Conservation (phyloP, 1,284 basidiomycete species). For the Moesziomyces aphidis region DNA sequence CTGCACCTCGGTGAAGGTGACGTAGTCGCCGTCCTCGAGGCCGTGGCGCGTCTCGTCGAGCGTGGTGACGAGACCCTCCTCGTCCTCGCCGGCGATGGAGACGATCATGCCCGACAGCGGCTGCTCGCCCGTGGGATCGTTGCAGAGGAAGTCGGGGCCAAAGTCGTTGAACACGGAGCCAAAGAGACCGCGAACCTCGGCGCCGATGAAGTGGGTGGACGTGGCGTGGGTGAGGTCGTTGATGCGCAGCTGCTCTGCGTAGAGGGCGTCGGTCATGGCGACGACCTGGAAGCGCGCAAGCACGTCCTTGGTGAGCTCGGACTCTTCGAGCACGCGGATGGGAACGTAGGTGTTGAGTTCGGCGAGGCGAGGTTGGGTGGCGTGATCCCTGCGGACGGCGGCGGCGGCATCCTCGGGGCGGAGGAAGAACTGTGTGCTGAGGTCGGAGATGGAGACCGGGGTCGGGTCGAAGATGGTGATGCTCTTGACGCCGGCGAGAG, state of each 20-base stretch:
- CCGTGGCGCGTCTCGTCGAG: conserved; percentile 97
- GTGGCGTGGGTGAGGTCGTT: conserved; percentile 77
- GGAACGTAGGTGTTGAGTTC: conserved; percentile 98
- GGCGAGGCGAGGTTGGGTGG: conserved; percentile 87
- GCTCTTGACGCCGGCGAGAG: conserved; percentile 95
- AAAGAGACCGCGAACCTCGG: conserved; percentile 93
- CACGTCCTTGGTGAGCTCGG: conserved; percentile 49
- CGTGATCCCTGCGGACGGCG: conserved; percentile 76
- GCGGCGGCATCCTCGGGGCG: conserved; percentile 86
- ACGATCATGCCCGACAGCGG: conserved; percentile 95
- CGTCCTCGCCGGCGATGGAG: conserved; percentile 71
- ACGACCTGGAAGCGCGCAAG: conserved; percentile 73
- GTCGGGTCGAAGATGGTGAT: conserved; percentile 96
- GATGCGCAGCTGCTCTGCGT: conserved; percentile 89
- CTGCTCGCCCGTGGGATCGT: conserved; percentile 94
- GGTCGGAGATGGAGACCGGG: conserved; percentile 84
- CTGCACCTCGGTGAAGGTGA: conserved; percentile 96
- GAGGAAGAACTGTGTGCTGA: conserved; percentile 97
- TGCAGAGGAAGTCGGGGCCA: conserved; percentile 90
- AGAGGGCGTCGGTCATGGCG: conserved; percentile 83
- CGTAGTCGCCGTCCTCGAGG: conserved; percentile 96
- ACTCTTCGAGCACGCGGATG: conserved; percentile 75
- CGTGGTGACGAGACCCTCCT: conserved; percentile 92
- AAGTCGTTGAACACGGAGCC: conserved; percentile 98
- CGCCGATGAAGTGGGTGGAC: conserved; percentile 89